These are phyloP conservation scores for Falciphora oryzae DNA, from an alignment of 2,329 filamentous ascomycete species.

Conservation along the genomic window DNA sequence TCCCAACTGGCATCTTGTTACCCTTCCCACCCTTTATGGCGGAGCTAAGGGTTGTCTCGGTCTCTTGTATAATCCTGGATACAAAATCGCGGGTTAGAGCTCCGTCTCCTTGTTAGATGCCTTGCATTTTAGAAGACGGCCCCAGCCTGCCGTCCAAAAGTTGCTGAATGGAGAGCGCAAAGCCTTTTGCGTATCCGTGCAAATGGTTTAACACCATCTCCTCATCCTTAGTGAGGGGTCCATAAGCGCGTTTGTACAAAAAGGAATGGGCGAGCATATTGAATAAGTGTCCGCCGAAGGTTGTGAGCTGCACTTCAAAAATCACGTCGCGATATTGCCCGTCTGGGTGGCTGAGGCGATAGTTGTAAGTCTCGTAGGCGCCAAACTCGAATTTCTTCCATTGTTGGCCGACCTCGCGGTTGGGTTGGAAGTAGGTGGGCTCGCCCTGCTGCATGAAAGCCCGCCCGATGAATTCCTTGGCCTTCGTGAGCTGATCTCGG, in stretches of 20 bases:
- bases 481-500: constrained; percentile 9
- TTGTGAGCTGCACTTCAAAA: constrained; percentile 15
- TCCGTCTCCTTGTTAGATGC: not conserved
- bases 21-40: not conserved
- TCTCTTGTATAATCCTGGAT: not conserved
- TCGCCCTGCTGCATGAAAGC: constrained; percentile 5
- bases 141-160: constrained; percentile 10
- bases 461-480: constrained; percentile 10
- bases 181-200: constrained; percentile 11
- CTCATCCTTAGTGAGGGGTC: constrained; percentile 11
- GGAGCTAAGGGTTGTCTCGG: not conserved
- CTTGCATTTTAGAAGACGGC: not conserved
- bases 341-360: constrained; percentile 9
- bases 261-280: constrained; percentile 13
- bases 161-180: constrained; percentile 9
- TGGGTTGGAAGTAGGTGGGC: constrained; percentile 7
- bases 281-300: constrained; percentile 12
- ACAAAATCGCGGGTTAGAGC: not conserved
- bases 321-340: constrained; percentile 10
- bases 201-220: constrained; percentile 14
- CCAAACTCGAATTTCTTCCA: constrained; percentile 14
- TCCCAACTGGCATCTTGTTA: not conserved
- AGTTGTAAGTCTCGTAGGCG: constrained; percentile 13
- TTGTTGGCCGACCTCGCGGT: constrained; percentile 11
- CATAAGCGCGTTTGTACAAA: constrained; percentile 12